Conservation (phyloP, 2,329 filamentous ascomycete genomes). For the Ophiostoma pallidulum region DNA sequence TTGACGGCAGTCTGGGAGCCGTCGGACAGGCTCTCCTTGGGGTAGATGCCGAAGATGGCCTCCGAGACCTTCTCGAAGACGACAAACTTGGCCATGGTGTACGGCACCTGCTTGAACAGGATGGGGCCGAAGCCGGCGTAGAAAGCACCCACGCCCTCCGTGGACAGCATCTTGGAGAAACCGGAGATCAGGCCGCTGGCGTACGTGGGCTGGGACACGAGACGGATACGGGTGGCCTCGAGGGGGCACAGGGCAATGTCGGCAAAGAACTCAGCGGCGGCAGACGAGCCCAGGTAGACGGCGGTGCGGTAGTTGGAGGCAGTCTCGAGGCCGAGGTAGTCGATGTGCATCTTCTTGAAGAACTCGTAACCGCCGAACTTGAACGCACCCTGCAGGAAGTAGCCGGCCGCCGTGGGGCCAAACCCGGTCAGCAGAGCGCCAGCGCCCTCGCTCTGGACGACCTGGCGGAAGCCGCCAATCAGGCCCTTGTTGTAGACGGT, state of each 20-base stretch:
- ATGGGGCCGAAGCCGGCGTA: slow-evolving; percentile 76
- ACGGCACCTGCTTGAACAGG: slow-evolving; percentile 72
- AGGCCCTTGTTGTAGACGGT: slow-evolving; percentile 71
- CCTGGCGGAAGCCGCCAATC: slow-evolving; percentile 69
- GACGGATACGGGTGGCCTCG: slow-evolving; percentile 76
- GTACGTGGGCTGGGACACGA: slow-evolving; percentile 70
- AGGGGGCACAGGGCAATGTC: slow-evolving; percentile 74
- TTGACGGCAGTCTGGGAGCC: slow-evolving; percentile 63
- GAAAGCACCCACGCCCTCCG: slow-evolving; percentile 67
- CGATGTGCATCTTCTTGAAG: slow-evolving; percentile 79
- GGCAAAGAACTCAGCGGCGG: slow-evolving; percentile 50
- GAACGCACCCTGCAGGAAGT: slow-evolving; percentile 79
- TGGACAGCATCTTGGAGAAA: slow-evolving; percentile 64
- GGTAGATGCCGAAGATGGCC: slow-evolving; percentile 50
- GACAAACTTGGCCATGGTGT: slow-evolving; percentile 85
- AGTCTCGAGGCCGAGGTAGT: slow-evolving; percentile 59
- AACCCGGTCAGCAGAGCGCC: slow-evolving; percentile 69
- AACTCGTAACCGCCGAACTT: slow-evolving; percentile 85
- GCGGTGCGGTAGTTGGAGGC: slow-evolving; percentile 62
- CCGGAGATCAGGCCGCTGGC: slow-evolving; percentile 62
- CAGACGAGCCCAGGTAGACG: slow-evolving; percentile 59
- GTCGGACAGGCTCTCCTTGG: slow-evolving; percentile 57
- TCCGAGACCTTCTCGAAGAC: slow-evolving; percentile 76
- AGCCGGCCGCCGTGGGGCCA: slow-evolving; percentile 69
- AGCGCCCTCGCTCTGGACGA: slow-evolving; percentile 64